phyloP scores from a whole-genome alignment of 148 eudicot species.

The Persicaria tinctoria region DNA sequence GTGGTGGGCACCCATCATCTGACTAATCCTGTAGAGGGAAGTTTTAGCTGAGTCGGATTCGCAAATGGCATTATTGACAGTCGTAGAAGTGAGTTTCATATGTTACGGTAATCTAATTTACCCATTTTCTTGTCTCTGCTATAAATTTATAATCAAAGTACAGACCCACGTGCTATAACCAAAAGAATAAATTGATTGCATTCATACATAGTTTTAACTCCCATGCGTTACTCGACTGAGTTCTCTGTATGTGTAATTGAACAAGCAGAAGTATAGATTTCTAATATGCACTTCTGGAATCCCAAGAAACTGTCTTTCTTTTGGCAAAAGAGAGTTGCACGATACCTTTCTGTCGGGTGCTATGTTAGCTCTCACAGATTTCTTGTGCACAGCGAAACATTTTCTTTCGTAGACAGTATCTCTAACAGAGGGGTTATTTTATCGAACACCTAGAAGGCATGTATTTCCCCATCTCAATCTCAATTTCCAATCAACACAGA shows the following conservation, averaged over 20 bases:
- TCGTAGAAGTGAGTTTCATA: background rate
- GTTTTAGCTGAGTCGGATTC: constrained; percentile 13
- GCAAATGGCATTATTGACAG: background rate
- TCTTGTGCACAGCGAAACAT: no score
- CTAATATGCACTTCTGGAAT: no score
- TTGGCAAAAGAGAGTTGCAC: no score
- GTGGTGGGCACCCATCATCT: constrained; percentile 34
- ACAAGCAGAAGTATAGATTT: background rate
- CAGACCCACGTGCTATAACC: background rate
- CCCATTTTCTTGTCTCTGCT: background rate
- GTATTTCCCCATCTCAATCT: no score
- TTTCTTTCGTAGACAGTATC: no score
- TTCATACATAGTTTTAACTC: background rate
- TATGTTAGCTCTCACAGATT: no score
- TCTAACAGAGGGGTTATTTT: no score
- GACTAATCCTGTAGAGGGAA: constrained; percentile 42
- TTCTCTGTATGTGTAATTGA: background rate
- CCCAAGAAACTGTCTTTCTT: no score
- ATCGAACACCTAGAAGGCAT: no score
- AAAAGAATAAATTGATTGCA: background rate
- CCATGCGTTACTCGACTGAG: background rate
- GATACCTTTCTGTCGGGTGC: no score
- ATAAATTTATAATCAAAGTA: background rate
- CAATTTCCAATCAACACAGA: no score
- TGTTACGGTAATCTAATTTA: background rate